These are phyloP conservation scores for Trichoderma endophyticum DNA, from an alignment of 2,329 filamentous ascomycete genomes.

Conservation along the genomic window DNA sequence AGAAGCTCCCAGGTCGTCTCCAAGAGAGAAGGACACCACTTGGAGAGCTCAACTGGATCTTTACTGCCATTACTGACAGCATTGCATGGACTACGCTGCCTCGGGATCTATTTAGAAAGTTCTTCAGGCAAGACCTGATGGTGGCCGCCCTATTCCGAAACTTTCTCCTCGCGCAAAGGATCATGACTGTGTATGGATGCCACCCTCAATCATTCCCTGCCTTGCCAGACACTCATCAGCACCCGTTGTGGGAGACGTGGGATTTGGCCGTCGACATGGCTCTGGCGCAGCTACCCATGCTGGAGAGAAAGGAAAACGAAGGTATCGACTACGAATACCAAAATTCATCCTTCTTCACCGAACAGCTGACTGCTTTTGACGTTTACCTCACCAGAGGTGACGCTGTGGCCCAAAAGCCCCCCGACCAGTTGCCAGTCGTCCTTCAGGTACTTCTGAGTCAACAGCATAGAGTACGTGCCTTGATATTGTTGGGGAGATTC, in stretches of 20 bases:
- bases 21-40: conserved; percentile 91
- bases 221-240: conserved; percentile 91
- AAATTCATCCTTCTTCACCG: conserved; percentile 93
- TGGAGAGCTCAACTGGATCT: conserved; percentile 98
- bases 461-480: conserved; percentile 83
- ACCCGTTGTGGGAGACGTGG: conserved; percentile 96
- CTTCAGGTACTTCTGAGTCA: conserved; percentile 94
- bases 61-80: conserved; percentile 97
- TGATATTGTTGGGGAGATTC: conserved; percentile 90
- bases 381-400: conserved; percentile 82
- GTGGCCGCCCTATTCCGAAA: conserved; percentile 97
- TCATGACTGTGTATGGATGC: conserved; percentile 96
- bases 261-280: conserved; percentile 96
- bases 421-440: conserved; percentile 93
- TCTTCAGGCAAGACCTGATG: conserved; percentile 97
- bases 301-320: conserved; percentile 74
- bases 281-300: conserved; percentile 78
- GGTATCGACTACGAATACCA: conserved; percentile 84
- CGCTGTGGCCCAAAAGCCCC: conserved; percentile 79
- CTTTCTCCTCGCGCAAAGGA: conserved; percentile 87
- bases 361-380: conserved; percentile 95
- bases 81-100: conserved; percentile 97
- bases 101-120: conserved; percentile 87
- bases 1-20: conserved; percentile 83
- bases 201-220: conserved; percentile 88